Conservation (phyloP, 2,329 filamentous ascomycete genomes). For the Chaetomiaceae sp. region DNA sequence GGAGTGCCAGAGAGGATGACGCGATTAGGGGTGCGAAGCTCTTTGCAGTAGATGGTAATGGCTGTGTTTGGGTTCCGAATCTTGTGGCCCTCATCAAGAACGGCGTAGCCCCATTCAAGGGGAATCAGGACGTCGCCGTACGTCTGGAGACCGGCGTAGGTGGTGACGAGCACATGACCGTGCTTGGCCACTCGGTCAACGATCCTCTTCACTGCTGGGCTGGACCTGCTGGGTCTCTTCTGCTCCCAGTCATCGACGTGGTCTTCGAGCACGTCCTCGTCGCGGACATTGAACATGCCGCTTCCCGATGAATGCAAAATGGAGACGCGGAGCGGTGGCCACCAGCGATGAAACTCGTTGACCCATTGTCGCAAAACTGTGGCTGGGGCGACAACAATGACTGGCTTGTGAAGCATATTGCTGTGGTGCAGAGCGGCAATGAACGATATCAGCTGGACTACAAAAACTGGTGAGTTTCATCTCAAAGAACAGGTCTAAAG, state of each 20-base stretch:
- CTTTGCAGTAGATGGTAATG: conserved; percentile 93
- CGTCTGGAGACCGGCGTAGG: conserved; percentile 91
- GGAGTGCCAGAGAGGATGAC: conserved; percentile 94
- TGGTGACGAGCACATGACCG: conserved; percentile 91
- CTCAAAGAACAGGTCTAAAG: neutral
- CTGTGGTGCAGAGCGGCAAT: conserved; percentile 90
- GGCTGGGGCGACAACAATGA: conserved; percentile 88
- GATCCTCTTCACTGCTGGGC: conserved; percentile 71
- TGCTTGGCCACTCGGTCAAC: conserved; percentile 76
- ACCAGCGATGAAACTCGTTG: conserved; percentile 97
- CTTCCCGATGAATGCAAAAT: conserved; percentile 94
- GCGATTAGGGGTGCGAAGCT: conserved; percentile 82
- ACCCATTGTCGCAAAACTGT: conserved; percentile 98
- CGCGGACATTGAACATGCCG: conserved; percentile 81
- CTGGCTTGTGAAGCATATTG: conserved; percentile 74
- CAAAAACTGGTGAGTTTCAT: conserved; percentile 8
- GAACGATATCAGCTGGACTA: conserved; percentile 64
- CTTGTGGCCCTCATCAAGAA: conserved; percentile 95
- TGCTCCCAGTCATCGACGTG: conserved; percentile 48
- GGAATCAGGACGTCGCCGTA: conserved; percentile 79
- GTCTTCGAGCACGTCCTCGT: conserved; percentile 56
- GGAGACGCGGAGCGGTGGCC: conserved; percentile 95
- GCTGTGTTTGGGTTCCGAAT: conserved; percentile 95
- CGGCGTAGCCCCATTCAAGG: conserved; percentile 86
- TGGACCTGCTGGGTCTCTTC: conserved; percentile 44